Percentiles rank a stretch among this genome's conserved stretches.
phyloP scores from a whole-genome alignment of 2,329 filamentous ascomycete genomes.

The Fusarium sp. region DNA sequence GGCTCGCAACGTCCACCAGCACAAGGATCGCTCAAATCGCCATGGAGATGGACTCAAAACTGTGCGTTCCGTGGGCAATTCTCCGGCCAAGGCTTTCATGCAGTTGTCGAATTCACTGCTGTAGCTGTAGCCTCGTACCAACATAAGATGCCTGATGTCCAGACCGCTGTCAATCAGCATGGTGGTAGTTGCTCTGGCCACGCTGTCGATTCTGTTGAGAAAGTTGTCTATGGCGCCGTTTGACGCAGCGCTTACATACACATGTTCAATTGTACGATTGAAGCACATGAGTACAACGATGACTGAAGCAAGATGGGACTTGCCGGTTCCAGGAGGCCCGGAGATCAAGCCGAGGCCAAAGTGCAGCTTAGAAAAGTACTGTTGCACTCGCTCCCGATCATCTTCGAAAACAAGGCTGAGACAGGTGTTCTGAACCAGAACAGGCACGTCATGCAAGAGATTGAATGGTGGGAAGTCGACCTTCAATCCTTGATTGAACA shows the following conservation, averaged over 20 bases:
- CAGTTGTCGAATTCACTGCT: not conserved
- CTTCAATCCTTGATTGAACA: fast-evolving
- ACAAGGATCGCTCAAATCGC: not conserved
- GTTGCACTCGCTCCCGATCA: not conserved
- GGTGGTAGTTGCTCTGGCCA: not conserved
- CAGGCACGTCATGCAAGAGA: not conserved
- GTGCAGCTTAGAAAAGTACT: conserved; percentile 1
- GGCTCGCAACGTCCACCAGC: conserved; percentile 23
- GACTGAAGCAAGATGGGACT: not conserved
- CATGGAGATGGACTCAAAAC: not conserved
- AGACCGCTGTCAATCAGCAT: fast-evolving
- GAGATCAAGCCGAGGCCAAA: conserved; percentile 9
- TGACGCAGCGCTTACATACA: conserved; percentile 8
- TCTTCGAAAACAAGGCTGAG: not conserved
- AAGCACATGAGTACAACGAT: not conserved
- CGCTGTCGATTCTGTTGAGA: fast-evolving
- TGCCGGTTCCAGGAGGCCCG: conserved; percentile 3
- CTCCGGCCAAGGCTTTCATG: fast-evolving
- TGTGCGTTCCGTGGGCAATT: not conserved
- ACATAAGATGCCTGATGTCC: not conserved
- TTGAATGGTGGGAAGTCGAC: fast-evolving
- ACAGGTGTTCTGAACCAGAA: fast-evolving
- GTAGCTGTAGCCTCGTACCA: conserved; percentile 2
- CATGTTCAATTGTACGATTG: not conserved
- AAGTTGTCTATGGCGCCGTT: conserved; percentile 4